These are phyloP conservation scores for Lentinula novae-zelandiae DNA, from an alignment of 1,284 basidiomycete genomes.

Conservation along the genomic window DNA sequence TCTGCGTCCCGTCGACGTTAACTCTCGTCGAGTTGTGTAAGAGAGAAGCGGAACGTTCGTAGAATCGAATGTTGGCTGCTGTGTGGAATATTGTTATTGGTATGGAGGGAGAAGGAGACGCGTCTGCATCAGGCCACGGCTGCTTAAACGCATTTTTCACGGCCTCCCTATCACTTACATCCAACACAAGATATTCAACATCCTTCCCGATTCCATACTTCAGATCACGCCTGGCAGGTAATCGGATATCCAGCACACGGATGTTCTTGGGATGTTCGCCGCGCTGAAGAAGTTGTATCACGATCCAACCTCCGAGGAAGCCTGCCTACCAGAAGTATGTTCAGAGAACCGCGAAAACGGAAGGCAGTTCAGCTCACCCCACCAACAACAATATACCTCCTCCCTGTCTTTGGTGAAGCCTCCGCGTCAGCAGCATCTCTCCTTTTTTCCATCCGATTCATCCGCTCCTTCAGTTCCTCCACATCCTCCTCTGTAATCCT, in stretches of 20 bases:
- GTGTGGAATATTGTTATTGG: conserved; percentile 65
- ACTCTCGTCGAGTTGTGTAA: conserved; percentile 52
- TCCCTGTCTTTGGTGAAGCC: conserved; percentile 49
- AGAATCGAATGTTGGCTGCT: conserved; percentile 73
- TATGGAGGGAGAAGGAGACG: conserved; percentile 25
- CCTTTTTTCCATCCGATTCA: neutral
- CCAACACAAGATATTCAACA: conserved; percentile 53
- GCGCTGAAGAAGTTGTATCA: conserved; percentile 57
- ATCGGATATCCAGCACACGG: conserved; percentile 62
- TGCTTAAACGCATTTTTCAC: conserved; percentile 60
- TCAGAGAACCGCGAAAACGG: neutral
- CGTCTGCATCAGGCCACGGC: conserved; percentile 46
- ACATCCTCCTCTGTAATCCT: conserved; percentile 40
- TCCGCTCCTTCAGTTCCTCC: neutral
- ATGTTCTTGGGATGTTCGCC: conserved; percentile 66
- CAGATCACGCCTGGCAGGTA: conserved; percentile 52
- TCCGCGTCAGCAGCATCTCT: neutral
- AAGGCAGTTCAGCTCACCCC: conserved; percentile 34
- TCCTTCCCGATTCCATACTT: conserved; percentile 42
- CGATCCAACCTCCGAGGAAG: conserved; percentile 74
- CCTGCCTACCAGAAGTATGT: conserved; percentile 44
- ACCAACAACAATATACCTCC: conserved; percentile 54
- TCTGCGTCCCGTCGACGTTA: conserved; percentile 62
- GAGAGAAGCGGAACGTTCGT: conserved; percentile 52
- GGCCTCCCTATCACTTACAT: conserved; percentile 50